Evolutionary conservation across 306 rosid genomes (phyloP).

Genomic region (Fagus sylvatica): DNA sequence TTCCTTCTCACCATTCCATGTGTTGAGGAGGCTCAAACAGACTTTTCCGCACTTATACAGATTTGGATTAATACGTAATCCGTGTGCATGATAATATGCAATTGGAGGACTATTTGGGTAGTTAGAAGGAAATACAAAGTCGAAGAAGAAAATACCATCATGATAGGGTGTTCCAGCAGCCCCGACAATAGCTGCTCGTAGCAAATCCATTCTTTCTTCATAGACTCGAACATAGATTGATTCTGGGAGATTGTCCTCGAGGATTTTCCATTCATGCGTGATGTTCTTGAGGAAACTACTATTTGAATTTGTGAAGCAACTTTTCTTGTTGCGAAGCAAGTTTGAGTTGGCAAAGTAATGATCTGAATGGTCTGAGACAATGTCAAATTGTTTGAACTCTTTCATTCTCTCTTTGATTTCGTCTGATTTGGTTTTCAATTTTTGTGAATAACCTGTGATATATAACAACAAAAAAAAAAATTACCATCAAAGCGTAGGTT

Average conservation of each 20-base stretch:
- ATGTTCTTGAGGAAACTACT: background rate
- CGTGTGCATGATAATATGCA: background rate
- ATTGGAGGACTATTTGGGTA: background rate
- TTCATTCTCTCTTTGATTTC: too few relatives aligned
- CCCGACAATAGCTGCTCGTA: conserved; percentile 1
- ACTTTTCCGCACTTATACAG: background rate
- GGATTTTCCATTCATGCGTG: background rate
- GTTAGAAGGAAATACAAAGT: background rate
- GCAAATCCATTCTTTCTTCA: background rate
- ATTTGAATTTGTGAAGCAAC: background rate
- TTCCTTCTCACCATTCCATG: background rate
- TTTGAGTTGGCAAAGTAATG: background rate
- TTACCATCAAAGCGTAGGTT: too few relatives aligned
- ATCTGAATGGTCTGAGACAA: background rate
- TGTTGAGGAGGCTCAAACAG: conserved; percentile 8
- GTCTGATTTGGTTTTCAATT: too few relatives aligned
- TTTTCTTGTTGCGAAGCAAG: background rate
- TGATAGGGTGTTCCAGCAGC: conserved; percentile 9
- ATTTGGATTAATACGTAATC: background rate
- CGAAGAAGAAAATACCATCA: conserved; percentile 7
- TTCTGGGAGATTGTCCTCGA: background rate
- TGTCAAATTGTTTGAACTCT: background rate
- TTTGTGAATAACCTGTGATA: too few relatives aligned
- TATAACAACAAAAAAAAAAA: too few relatives aligned
- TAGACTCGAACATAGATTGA: background rate